Base-by-base conservation (phyloP, 2,329 filamentous ascomycete species). In the Aspergillus nomiae region DNA sequence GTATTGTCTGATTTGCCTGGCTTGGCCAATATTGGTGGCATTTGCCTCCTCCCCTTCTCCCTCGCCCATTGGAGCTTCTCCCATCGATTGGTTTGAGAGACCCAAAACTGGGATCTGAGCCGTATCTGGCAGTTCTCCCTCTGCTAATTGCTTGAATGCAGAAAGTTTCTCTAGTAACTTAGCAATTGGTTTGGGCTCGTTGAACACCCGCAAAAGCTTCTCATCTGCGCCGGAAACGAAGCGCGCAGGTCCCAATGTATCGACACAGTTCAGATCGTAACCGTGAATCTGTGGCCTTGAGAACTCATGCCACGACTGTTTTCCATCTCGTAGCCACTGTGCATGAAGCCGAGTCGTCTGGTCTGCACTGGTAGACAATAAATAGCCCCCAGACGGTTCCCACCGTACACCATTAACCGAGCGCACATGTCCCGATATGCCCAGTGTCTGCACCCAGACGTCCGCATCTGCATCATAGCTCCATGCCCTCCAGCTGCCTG, bases 151-250 rank as follows among this genome's bases (percentile, higher is more conserved):
- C 58, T 80, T 76, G 62, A 92, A 87, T 6, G 86, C 88, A 66
- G 89, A 90, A 2, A 96, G 84, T 10, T 82, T 85, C 62, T 85
- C 79, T 3, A 97, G 84, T 69, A 98, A 85, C 21, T 85, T 83
- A 0, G 93, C 93, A 11, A 96, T 91, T 6, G 90, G 90, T 74
- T 88, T 91, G 7, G 95, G 95, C 78, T 97, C 89, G 72, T 91
- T 89, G 77, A 99, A 99, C 2, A 99, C 94, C 28, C 95, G 90
- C 76, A 99, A 87, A n/a, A 99, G 87, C 79, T 99, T 99, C 82
- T 99, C 95, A 69, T 99, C 95, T 3, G 95, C 95, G 8, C 95
- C 95, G 2, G 94, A 96, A 26, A 98, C 90, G 74, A 99, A 99
- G 69, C 90, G 90, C 9, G 87, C 85, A 9, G 86, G 78, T 9